Percentiles rank a stretch among this genome's conserved stretches.
These are phyloP conservation scores for Cordyceps tenuipes DNA, from an alignment of 2,329 filamentous ascomycete species.

Conservation along the genomic window DNA sequence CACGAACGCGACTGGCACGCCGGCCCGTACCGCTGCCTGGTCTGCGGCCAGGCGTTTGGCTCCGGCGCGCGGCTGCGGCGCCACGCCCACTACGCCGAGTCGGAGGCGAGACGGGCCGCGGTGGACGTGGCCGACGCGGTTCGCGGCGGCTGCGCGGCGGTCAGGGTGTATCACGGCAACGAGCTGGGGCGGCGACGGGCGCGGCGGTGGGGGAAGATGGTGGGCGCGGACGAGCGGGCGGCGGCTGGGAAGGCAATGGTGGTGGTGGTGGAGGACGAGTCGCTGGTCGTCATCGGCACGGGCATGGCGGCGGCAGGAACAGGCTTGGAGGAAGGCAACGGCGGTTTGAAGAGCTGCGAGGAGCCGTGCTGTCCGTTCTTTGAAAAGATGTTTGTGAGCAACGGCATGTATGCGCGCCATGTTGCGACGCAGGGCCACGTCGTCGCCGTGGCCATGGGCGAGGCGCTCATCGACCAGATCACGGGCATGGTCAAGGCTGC, in stretches of 20 bases:
- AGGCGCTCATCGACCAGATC: neutral
- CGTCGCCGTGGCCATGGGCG: neutral
- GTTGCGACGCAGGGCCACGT: neutral
- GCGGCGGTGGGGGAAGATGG: neutral
- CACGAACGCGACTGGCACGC: constrained; percentile 8
- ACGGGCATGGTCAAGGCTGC: neutral
- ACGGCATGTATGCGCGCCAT: neutral
- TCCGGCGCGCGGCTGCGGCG: neutral
- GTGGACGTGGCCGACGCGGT: neutral
- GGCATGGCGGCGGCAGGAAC: too few relatives aligned
- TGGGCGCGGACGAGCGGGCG: too few relatives aligned
- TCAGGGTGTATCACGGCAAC: neutral
- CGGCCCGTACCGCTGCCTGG: constrained; percentile 2
- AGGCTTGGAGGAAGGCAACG: neutral
- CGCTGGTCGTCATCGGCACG: neutral
- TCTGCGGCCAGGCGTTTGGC: neutral
- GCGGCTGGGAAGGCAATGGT: too few relatives aligned
- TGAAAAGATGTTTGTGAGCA: neutral
- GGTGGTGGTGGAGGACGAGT: too few relatives aligned
- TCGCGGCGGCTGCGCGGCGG: neutral
- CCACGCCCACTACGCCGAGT: neutral
- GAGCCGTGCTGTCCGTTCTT: constrained; percentile 1
- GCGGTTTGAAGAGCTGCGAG: neutral
- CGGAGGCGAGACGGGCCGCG: neutral
- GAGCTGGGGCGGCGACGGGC: neutral